Conservation (phyloP, 208 protist genomes). For the Wallacemonas rigidus region DNA sequence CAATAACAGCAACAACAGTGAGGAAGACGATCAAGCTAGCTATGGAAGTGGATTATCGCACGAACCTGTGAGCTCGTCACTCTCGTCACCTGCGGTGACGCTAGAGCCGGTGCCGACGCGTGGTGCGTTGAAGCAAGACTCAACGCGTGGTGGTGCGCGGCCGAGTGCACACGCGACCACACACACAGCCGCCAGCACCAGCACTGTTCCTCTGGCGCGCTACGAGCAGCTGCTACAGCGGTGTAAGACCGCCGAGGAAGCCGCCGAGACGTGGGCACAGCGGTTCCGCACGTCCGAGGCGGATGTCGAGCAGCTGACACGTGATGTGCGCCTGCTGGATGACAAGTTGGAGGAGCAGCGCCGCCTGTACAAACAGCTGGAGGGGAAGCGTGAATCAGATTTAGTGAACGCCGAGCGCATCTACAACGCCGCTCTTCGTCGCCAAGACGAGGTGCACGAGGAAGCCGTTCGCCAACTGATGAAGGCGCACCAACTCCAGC, state of each 20-base stretch:
- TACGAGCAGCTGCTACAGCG: conserved; percentile 29
- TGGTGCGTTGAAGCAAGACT: neutral
- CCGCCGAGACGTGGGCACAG: conserved; percentile 1
- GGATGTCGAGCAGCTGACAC: conserved; percentile 45
- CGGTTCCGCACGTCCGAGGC: conserved; percentile 18
- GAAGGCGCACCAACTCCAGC: conserved; percentile 46
- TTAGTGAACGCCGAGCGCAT: conserved; percentile 42
- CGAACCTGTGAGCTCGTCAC: conserved; percentile 13
- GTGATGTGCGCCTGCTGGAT: conserved; percentile 46
- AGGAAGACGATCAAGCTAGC: neutral
- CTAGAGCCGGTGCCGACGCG: conserved; percentile 16
- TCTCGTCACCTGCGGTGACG: conserved; percentile 14
- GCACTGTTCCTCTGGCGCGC: conserved; percentile 19
- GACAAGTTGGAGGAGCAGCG: conserved; percentile 36
- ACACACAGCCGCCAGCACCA: neutral
- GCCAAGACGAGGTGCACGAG: conserved; percentile 56
- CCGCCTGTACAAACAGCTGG: conserved; percentile 15
- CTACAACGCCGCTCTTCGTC: conserved; percentile 41
- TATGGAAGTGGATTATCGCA: conserved; percentile 8
- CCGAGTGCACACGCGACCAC: neutral
- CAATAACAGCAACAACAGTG: conserved; percentile 2
- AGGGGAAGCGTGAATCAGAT: conserved; percentile 47
- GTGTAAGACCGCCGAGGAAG: conserved; percentile 2
- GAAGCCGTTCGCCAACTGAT: conserved; percentile 52
- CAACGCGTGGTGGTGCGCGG: neutral